phyloP scores from a whole-genome alignment of 306 rosid genomes.

The apple (Malus domestica) region ASM211411v1 NC_041794.1:14228501-14229000 shows the following conservation, averaged over 20 bases:
- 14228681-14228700: background rate
- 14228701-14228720: background rate
- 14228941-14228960: background rate
- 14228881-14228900: background rate
- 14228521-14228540: background rate
- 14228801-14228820: background rate
- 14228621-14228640: background rate
- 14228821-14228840: background rate
- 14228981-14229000: too few relatives aligned
- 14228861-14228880: background rate
- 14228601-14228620: background rate
- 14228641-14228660: background rate
- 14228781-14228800: background rate
- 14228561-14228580: background rate
- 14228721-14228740: background rate
- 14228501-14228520: background rate
- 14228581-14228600: background rate
- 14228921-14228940: background rate
- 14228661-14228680: background rate
- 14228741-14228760: background rate
- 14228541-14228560: background rate
- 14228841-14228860: background rate
- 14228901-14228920: background rate
- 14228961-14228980: background rate
- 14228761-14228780: background rate